Conservation (phyloP, 768 basidiomycete species). For the Kwoniella sp. region DNA sequence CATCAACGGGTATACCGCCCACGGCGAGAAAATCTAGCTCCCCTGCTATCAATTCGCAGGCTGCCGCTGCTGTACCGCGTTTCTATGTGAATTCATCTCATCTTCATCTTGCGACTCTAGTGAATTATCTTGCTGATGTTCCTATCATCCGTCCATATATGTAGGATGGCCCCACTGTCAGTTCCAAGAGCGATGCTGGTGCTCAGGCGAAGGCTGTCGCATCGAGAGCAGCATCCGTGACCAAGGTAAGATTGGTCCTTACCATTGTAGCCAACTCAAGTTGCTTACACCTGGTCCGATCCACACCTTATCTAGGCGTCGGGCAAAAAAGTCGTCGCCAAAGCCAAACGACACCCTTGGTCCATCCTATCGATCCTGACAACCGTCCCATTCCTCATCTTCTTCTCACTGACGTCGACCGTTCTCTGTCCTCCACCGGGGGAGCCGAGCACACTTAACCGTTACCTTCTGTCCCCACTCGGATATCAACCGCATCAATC, state of each 20-base stretch:
- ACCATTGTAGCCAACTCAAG: neutral
- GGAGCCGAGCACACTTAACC: slow-evolving; percentile 28
- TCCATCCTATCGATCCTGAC: slow-evolving; percentile 39
- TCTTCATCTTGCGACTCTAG: neutral
- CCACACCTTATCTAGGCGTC: slow-evolving; percentile 16
- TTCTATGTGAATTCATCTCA: slow-evolving; percentile 42
- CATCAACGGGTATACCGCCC: slow-evolving; percentile 13
- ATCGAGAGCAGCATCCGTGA: slow-evolving; percentile 23
- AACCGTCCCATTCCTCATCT: slow-evolving; percentile 46
- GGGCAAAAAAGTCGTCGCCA: slow-evolving; percentile 31
- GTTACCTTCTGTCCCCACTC: slow-evolving; percentile 35
- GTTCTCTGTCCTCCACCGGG: slow-evolving; percentile 47
- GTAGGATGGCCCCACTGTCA: slow-evolving; percentile 47
- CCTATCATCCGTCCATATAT: neutral
- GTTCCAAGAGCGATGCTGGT: slow-evolving; percentile 26
- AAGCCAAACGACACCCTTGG: slow-evolving; percentile 43
- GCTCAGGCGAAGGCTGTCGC: slow-evolving; percentile 33
- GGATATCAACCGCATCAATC: slow-evolving; percentile 33
- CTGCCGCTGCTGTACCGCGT: slow-evolving; percentile 20
- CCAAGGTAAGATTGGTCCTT: slow-evolving; percentile 34
- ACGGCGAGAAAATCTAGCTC: slow-evolving; percentile 24
- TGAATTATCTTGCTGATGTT: neutral
- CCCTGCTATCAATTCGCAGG: slow-evolving; percentile 18
- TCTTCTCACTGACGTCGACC: slow-evolving; percentile 43
- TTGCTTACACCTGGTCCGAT: neutral